Evolutionary conservation across 306 rosid genomes (phyloP).

Genomic region (Prunus davidiana): DNA sequence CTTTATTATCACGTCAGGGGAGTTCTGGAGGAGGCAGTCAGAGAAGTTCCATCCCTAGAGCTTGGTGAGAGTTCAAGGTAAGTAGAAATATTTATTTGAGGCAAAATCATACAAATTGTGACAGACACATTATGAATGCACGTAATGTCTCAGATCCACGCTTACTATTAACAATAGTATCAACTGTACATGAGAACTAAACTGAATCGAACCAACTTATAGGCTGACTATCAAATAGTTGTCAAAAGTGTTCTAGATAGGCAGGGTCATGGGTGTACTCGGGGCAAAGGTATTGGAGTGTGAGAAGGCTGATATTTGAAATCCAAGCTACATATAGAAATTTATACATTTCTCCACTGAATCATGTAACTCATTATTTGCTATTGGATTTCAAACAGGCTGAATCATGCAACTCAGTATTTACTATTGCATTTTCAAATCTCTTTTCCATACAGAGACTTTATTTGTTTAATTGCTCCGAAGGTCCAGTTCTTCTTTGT

Average conservation of each 20-base stretch:
- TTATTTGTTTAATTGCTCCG: not conserved
- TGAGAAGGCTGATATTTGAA: not conserved
- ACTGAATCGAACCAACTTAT: too few relatives aligned
- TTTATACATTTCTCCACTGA: not conserved
- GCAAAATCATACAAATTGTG: not conserved
- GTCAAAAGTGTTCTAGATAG: not conserved
- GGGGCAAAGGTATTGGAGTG: not conserved
- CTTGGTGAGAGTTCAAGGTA: not conserved
- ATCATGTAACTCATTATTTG: not conserved
- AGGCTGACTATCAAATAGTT: not conserved
- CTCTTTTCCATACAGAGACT: too few relatives aligned
- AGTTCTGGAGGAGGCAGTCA: not conserved
- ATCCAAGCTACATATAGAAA: not conserved
- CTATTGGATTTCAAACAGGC: not conserved
- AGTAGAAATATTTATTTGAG: not conserved
- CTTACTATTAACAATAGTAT: too few relatives aligned
- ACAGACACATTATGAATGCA: not conserved
- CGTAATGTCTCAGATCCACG: not conserved
- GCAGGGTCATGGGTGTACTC: not conserved
- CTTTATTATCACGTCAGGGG: not conserved
- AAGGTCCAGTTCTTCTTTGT: not conserved
- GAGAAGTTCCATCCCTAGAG: not conserved
- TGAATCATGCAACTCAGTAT: not conserved
- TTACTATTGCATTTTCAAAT: not conserved
- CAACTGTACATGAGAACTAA: too few relatives aligned